These are phyloP conservation scores for Pyronema omphalodes DNA, from an alignment of 495 filamentous ascomycete species.

Conservation along the genomic window DNA sequence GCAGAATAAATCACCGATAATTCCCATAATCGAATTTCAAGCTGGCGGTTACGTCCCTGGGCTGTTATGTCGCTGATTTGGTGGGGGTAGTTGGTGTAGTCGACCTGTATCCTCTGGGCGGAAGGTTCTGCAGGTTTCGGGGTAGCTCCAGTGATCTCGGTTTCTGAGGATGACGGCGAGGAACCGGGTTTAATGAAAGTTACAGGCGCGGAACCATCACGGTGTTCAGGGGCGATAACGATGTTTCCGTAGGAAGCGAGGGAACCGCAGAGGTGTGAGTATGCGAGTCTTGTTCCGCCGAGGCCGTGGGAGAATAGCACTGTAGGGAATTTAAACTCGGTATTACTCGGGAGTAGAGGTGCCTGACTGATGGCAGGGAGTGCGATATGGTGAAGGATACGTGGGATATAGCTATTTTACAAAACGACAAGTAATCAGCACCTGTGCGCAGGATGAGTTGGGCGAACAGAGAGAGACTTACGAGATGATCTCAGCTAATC, in stretches of 20 bases:
- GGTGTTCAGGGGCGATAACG: slow-evolving; percentile 57
- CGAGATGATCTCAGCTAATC: slow-evolving; percentile 41
- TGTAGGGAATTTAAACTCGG: slow-evolving; percentile 44
- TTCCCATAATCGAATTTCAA: slow-evolving; percentile 58
- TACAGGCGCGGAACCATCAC: slow-evolving; percentile 53
- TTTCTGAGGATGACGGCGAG: neutral
- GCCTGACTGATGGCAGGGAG: slow-evolving; percentile 31
- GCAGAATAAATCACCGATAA: slow-evolving; percentile 43
- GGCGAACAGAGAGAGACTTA: slow-evolving; percentile 27
- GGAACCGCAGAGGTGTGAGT: slow-evolving; percentile 51
- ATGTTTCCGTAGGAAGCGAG: slow-evolving; percentile 57
- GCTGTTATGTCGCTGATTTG: slow-evolving; percentile 15
- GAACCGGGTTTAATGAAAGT: slow-evolving; percentile 33
- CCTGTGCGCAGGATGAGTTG: neutral
- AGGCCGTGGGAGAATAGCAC: slow-evolving; percentile 68
- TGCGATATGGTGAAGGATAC: slow-evolving; percentile 47
- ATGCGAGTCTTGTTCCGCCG: slow-evolving; percentile 54
- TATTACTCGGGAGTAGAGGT: slow-evolving; percentile 13
- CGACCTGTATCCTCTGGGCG: slow-evolving; percentile 15
- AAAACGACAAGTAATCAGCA: neutral
- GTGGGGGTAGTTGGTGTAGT: slow-evolving; percentile 22
- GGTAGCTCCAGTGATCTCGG: slow-evolving; percentile 5
- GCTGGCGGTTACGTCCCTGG: slow-evolving; percentile 39
- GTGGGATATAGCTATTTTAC: slow-evolving; percentile 36
- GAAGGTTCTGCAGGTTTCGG: slow-evolving; percentile 10